Conservation (phyloP, 2,329 filamentous ascomycete species). For the Fusarium bulbicola region DNA sequence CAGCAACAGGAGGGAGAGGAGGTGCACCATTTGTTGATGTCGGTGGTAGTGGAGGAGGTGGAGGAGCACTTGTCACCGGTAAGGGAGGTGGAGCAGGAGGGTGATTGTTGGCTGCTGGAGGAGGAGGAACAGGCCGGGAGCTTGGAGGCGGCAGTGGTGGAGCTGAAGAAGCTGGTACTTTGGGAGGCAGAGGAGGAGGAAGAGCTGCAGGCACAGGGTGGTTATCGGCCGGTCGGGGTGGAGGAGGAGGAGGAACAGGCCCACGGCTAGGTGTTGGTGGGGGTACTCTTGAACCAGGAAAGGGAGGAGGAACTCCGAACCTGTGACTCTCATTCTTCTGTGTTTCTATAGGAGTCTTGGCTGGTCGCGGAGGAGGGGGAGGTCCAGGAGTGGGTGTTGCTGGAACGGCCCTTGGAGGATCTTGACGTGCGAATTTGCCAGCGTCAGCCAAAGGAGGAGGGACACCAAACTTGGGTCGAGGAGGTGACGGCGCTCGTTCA, state of each 20-base stretch:
- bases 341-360: constrained; percentile 73
- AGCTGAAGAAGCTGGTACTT: constrained; percentile 54
- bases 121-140: constrained; percentile 62
- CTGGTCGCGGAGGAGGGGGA: constrained; percentile 58
- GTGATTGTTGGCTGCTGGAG: constrained; percentile 53
- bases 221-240: constrained; percentile 53
- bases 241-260: constrained; percentile 76
- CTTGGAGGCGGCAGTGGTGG: constrained; percentile 62
- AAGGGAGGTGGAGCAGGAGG: constrained; percentile 52
- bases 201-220: constrained; percentile 45
- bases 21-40: constrained; percentile 26
- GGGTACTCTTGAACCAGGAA: constrained; percentile 74
- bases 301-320: constrained; percentile 84
- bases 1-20: constrained; percentile 57
- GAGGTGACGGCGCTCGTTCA: constrained; percentile 76
- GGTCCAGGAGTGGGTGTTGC: constrained; percentile 45
- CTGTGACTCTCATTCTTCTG: constrained; percentile 61
- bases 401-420: constrained; percentile 42
- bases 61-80: constrained; percentile 54
- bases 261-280: constrained; percentile 80
- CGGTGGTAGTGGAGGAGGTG: constrained; percentile 45
- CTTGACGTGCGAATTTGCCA: constrained; percentile 79
- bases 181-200: constrained; percentile 59
- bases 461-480: constrained; percentile 78
- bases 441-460: constrained; percentile 91